Conservation (phyloP, 2,329 filamentous ascomycete genomes). For the Hypomyces rosellus region DNA sequence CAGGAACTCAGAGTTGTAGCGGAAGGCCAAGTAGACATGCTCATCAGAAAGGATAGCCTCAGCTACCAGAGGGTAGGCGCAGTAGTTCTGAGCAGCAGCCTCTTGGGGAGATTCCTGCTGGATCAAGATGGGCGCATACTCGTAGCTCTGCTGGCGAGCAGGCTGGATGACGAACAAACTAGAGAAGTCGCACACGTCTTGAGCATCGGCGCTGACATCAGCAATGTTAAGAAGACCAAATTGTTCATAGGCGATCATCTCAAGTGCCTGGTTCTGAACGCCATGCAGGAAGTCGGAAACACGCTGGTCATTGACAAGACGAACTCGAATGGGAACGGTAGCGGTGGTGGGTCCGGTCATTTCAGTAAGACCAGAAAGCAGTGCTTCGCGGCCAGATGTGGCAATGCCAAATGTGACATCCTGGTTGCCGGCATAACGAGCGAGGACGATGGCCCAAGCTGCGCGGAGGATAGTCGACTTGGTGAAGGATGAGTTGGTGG, state of each 20-base stretch:
- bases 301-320: slow-evolving; percentile 5
- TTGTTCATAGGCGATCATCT: slow-evolving; percentile 7
- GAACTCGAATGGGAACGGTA: slow-evolving; percentile 13
- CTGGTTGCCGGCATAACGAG: slow-evolving; percentile 8
- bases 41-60: neutral
- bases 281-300: slow-evolving; percentile 8
- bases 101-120: neutral
- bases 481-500: neutral
- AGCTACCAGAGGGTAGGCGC: slow-evolving; percentile 2
- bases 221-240: slow-evolving; percentile 7
- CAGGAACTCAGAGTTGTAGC: neutral
- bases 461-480: slow-evolving; percentile 7
- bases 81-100: slow-evolving; percentile 3
- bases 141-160: neutral
- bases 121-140: neutral
- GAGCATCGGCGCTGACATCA: neutral
- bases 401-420: slow-evolving; percentile 13
- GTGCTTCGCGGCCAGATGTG: slow-evolving; percentile 14
- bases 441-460: slow-evolving; percentile 7
- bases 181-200: slow-evolving; percentile 5
- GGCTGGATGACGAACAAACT: slow-evolving; percentile 6
- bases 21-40: neutral
- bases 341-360: slow-evolving; percentile 3
- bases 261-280: slow-evolving; percentile 13
- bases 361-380: neutral